These are phyloP conservation scores for Aspergillus bertholletiae DNA, from an alignment of 495 filamentous ascomycete species.

Conservation along the genomic window DNA sequence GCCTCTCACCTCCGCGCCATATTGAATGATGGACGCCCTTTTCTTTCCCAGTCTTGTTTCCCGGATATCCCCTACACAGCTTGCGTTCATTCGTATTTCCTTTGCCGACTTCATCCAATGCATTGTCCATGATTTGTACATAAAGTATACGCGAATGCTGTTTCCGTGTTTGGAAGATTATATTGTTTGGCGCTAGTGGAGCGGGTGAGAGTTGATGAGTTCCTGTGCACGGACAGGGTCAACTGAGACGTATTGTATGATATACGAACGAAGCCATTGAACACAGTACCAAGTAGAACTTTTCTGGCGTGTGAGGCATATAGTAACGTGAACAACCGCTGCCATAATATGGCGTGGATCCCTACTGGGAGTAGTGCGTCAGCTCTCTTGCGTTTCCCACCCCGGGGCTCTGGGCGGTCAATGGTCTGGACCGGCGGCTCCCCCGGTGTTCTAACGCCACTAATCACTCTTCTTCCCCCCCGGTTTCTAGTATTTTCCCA, in stretches of 20 bases:
- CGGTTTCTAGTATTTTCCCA: not conserved
- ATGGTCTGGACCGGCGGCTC: not conserved
- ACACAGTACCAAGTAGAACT: too few relatives aligned
- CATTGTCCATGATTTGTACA: conserved; percentile 13
- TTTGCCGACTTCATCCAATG: not conserved
- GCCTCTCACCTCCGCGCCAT: not conserved
- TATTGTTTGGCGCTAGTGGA: not conserved
- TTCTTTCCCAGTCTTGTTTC: not conserved
- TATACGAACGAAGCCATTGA: not conserved
- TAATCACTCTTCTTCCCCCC: not conserved
- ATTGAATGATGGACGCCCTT: conserved; percentile 5
- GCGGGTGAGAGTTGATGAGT: not conserved
- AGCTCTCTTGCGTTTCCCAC: not conserved
- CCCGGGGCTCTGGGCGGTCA: not conserved
- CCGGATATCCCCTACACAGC: conserved; percentile 18
- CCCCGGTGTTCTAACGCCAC: not conserved
- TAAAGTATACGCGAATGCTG: conserved; percentile 10
- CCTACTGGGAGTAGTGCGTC: not conserved
- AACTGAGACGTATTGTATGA: not conserved
- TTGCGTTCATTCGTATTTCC: conserved; percentile 1
- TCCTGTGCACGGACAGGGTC: not conserved
- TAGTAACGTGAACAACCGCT: too few relatives aligned
- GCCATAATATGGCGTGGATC: too few relatives aligned
- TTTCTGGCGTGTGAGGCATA: too few relatives aligned
- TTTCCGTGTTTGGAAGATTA: conserved; percentile 1